phyloP scores from a whole-genome alignment of 2,329 filamentous ascomycete species.

The Phialocephala sp. region DNA sequence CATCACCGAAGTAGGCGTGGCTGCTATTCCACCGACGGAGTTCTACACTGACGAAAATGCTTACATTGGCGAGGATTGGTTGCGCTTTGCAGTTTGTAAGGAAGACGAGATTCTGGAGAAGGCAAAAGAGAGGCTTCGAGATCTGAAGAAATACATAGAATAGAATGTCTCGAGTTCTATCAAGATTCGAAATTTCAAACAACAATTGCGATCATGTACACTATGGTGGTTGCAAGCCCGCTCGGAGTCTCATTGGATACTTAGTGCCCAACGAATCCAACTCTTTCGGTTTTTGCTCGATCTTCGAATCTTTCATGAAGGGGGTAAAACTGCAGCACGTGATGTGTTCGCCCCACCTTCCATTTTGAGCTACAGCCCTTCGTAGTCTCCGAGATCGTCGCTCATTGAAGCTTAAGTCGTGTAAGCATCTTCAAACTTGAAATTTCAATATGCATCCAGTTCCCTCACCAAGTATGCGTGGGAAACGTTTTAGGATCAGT shows the following conservation, averaged over 20 bases:
- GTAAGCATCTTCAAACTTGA: background rate
- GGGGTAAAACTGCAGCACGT: background rate
- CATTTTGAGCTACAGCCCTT: background rate
- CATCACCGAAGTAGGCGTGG: conserved; percentile 94
- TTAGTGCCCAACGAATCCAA: too few species aligned
- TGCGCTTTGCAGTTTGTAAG: conserved; percentile 97
- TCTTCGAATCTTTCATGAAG: too few species aligned
- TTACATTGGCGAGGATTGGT: conserved; percentile 87
- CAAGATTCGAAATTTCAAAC: background rate
- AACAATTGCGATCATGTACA: background rate
- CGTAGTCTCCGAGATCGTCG: background rate
- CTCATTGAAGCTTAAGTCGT: background rate
- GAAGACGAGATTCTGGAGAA: conserved; percentile 82
- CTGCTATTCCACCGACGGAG: conserved; percentile 94
- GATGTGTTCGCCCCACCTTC: background rate
- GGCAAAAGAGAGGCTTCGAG: conserved; percentile 73
- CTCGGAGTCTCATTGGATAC: too few species aligned
- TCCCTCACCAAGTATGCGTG: background rate
- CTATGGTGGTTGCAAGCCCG: background rate
- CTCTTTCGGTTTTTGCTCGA: too few species aligned
- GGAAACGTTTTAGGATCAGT: background rate
- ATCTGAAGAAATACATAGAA: conserved; percentile 53
- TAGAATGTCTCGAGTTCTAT: conserved; percentile 15
- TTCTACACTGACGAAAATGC: conserved; percentile 90
- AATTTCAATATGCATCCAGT: background rate